A percentile compares a stretch with the other conserved stretches of the same genome.
Evolutionary conservation across 164 flowering plant species (phyloP).

Genomic region (Brasenia schreberi): DNA sequence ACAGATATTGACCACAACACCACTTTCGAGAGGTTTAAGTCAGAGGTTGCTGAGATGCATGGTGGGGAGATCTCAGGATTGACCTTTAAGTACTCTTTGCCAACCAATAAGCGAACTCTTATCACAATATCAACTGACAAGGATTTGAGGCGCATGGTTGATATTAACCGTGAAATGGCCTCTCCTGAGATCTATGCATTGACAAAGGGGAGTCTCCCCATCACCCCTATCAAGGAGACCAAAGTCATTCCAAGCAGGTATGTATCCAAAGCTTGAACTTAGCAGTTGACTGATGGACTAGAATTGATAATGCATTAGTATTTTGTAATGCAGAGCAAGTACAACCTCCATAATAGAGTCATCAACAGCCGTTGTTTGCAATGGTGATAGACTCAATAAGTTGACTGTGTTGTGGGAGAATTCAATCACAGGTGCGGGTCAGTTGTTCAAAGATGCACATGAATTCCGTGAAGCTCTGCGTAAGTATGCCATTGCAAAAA

Average conservation of each 20-base stretch:
- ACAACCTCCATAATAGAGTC: constrained; percentile 31
- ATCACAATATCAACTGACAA: constrained; percentile 48
- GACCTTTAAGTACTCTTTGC: constrained; percentile 66
- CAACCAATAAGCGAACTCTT: constrained; percentile 52
- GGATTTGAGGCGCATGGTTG: constrained; percentile 62
- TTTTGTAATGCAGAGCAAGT: constrained; percentile 26
- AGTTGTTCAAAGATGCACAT: constrained; percentile 44
- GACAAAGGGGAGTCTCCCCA: constrained; percentile 29
- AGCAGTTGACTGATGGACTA: not conserved
- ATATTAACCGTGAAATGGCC: constrained; percentile 38
- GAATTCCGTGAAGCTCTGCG: constrained; percentile 76
- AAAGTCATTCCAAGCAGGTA: constrained; percentile 30
- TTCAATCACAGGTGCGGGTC: constrained; percentile 53
- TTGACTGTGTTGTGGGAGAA: constrained; percentile 43
- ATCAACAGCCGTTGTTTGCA: constrained; percentile 11
- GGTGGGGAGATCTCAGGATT: constrained; percentile 28
- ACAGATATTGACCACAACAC: constrained; percentile 42
- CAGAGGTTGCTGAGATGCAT: constrained; percentile 50
- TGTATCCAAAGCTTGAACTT: not conserved
- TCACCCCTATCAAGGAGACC: constrained; percentile 10
- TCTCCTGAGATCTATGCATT: constrained; percentile 52
- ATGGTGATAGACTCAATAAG: constrained; percentile 20
- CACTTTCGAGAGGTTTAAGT: constrained; percentile 42
- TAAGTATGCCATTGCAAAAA: constrained; percentile 63
- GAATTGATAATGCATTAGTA: not conserved